Evolutionary conservation across 805 yeast species (phyloP), one percentile per base, ranked within the genome.

Genomic region (Myxozyma geophila): DNA sequence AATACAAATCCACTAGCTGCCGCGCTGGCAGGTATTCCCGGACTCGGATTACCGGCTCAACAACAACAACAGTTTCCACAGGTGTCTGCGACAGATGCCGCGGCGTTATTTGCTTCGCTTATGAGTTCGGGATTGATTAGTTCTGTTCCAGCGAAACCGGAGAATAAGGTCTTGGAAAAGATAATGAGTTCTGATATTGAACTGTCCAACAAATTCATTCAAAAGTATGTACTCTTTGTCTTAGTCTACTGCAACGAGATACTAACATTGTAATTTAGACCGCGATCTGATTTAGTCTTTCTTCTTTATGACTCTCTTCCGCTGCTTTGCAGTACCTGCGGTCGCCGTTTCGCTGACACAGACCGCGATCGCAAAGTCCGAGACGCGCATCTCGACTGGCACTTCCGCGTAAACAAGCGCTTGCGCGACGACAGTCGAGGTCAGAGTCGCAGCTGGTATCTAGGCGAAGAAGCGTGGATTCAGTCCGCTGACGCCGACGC

Each of bases 301-400:
- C 74, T 74, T 60, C 77, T 87, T 40, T 88, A 83, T 73, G 84
- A 79, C n/a, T 75, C 78, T 35, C 84, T 87, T 70, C 85, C 95
- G 2, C 83, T 88, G 66, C 93, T 91, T 75, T 95, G 99, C 78
- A 84, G 89, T 15, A 86, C 87, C 19, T 95, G 99, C 78, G 96
- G 98, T 28, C 90, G 90, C 74, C 78, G 99, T 67, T 95, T 91
- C 74, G 80, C 84, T 2, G 82, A 83, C 58, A 83, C 86, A 41
- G 78, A 76, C 1, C 83, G 80, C 54, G 96, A 91, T 15, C 77
- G 76, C 44, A 75, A 76, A 6, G 76, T 77, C 54, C 83, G 83
- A 63, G 83, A 87, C 57, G 80, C 84, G 17, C 99, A 95, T 76
- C 78, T 91, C 68, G 99, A 93, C 75, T 93, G 98, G 98, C 98